Evolutionary conservation across 1,139 yeast genomes (phyloP), one percentile per base, ranked within the genome.

Genomic region (Blastobotrys arbuscula): DNA sequence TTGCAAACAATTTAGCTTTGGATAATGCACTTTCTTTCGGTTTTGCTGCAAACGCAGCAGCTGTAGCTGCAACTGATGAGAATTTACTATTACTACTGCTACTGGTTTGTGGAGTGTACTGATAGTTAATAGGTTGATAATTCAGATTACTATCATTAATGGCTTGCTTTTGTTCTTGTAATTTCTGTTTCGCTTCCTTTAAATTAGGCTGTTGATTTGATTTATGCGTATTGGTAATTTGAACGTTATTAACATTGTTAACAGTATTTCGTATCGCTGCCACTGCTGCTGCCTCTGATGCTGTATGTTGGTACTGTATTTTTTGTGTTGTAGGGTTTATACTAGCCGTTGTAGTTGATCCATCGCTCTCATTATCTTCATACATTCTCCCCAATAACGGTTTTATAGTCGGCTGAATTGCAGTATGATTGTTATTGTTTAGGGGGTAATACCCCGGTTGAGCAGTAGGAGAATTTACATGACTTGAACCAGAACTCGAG

Each of bases 1-100:
- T 55, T 20, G 63, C 64, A 56, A 68, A 67, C 62, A 67, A 53
- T 52, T 67, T 66, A 30, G 68, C 62, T 51, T 67, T 65, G 34
- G 62, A 51, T 33, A 62, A 45, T 6, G 65, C 63, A 26, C 60
- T 56, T 44, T 61, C 64, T 44, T 63, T 62, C 8, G 62, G 65
- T 43, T 58, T 54, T 4, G 60, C 51, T 1, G 65, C 64, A 44
- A 59, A 59, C 8, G 63, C 63, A 2, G 61, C 64, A 2, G 66
- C 65, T 2, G 65, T 53, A 2, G 64, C 65, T 12, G 62, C 60
- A 5, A 55, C 59, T 18, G 50, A 53, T 31, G 55, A 46, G 44
- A 57, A 41, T 45, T 56, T 56, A 24, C 37, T 19, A 18, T 37
- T 33, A 19, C 8, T 30, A 26, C 20, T 26, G 20, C n/a, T 24